Base-by-base conservation (phyloP, 169 alveolate genomes). In the Plasmodium billcollinsi region DNA sequence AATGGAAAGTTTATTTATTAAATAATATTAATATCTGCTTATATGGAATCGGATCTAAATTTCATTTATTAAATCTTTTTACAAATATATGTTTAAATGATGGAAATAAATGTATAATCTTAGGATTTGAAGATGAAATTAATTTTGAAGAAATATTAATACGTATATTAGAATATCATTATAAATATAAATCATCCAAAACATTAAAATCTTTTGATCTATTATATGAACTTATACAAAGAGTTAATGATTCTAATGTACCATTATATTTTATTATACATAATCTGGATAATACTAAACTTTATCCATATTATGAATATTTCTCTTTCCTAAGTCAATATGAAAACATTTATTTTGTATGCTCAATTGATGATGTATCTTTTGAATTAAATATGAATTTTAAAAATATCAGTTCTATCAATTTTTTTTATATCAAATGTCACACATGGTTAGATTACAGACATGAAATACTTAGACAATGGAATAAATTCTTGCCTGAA, bases 401-500 rank as follows among this genome's bases (percentile, higher is more conserved):
- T 49, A 76, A 76, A 47, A 76, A 76, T 20, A 58, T 76, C 14
- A 76, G 71, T 56, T 47, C 89, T 9, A 76, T 76, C 20, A 76
- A 76, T 20, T 76, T 76, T 45, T 73, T 65, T 45, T 76, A 76
- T 39, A 59, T 76, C 39, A 76, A 76, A 50, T 76, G 89, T 18
- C 89, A 76, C 61, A 76, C 89, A 7, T 76, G 89, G 89, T 33
- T 76, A 76, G 89, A 76, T 20, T 76, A 76, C 15, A 52, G 89
- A 50, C 76, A 76, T 26, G 89, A 76, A 76, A 65, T 76, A 65
- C 39, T 76, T 45, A 76, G 89, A 50, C 89, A 76, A 61, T 76
- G 89, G 89, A 76, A 76, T 43, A 76, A 76, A 7, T 76, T 65
- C 56, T 58, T 76, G 43, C 89, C 89, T 12, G 89, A 76, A 52